Evolutionary conservation across 1,139 yeast genomes (phyloP).

Genomic region (Geotrichum cucujoidarum): DNA sequence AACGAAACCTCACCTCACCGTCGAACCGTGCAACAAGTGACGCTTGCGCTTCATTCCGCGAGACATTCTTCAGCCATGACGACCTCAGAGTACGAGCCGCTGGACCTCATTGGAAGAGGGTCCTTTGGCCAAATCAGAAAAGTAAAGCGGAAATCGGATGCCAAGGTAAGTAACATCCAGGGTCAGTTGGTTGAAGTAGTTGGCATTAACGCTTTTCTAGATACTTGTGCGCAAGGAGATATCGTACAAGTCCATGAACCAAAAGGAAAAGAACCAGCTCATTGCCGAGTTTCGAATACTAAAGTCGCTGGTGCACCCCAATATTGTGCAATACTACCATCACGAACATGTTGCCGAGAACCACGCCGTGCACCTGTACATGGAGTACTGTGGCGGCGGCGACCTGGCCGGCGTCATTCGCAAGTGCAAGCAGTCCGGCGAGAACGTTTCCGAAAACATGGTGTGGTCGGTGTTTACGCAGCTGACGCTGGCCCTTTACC

Average conservation of each 20-base stretch:
- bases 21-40: not conserved
- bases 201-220: conserved; percentile 22
- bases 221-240: conserved; percentile 84
- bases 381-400: conserved; percentile 97
- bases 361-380: conserved; percentile 76
- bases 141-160: conserved; percentile 49
- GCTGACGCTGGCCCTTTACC: conserved; percentile 72
- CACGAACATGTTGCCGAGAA: conserved; percentile 74
- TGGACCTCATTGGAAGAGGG: conserved; percentile 90
- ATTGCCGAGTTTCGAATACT: conserved; percentile 86
- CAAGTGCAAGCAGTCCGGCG: conserved; percentile 54
- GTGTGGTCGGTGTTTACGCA: conserved; percentile 91
- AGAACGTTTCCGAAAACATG: conserved; percentile 75
- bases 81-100: conserved; percentile 54
- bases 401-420: conserved; percentile 75
- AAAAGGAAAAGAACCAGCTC: conserved; percentile 80
- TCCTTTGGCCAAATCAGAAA: conserved; percentile 92
- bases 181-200: too few relatives aligned
- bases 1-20: not conserved
- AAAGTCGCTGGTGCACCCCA: conserved; percentile 76
- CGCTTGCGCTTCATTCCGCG: not conserved
- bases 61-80: conserved; percentile 3
- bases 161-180: conserved; percentile 25
- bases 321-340: conserved; percentile 79
- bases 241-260: conserved; percentile 83